Evolutionary conservation across 2,329 filamentous ascomycete genomes (phyloP), one percentile per base, ranked within the genome.

Genomic region (Talaromyces marneffei): DNA sequence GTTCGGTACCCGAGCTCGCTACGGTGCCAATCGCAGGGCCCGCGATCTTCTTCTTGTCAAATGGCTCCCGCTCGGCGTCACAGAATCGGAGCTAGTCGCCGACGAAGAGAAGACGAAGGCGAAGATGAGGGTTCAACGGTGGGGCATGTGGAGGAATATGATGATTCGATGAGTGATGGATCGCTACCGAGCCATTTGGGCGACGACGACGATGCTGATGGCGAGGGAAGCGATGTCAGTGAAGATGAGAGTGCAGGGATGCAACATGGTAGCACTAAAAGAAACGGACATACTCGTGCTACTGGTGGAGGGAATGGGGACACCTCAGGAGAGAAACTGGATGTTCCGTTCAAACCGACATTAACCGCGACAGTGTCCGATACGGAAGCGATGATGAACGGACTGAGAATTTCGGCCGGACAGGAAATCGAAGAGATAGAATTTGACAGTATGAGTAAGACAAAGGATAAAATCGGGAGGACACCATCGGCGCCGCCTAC

Each of bases 121-220:
- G 78, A 80, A 66, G 79, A 81, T 63, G 79, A 80, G 63, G 75
- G 74, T 54, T 79, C 77, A 48, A 62, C 82, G 63, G 78, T 77
- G 57, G 82, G 78, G 42, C 80, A 80, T 59, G 66, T 82, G 61
- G 39, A 33, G n/a, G 39, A 57, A 18, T 81, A 83, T 56, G 84
- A 86, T 66, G 85, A 87, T 70, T 87, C 85, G 42, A 76, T 86
- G 74, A 87, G 84, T 71, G 85, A 87, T 71, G 81, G 78, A 39
- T 87, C 85, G 12, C 74, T 79, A 23, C 77, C 80, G 64, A 86
- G 79, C 66, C 82, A 85, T 63, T 77, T 77, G 50, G 83, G 85
- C 57, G 82, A 83, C 60, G 82, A 85, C 64, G 82, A 86, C 67
- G 82, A 86, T 68, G 83, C 80, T 61, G 83, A 84, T 69, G 80